A percentile compares a stretch with the other conserved stretches of the same genome.
These are phyloP conservation scores for Trypanosoma platydactyli DNA, from an alignment of 208 protist genomes.

Conservation along the genomic window DNA sequence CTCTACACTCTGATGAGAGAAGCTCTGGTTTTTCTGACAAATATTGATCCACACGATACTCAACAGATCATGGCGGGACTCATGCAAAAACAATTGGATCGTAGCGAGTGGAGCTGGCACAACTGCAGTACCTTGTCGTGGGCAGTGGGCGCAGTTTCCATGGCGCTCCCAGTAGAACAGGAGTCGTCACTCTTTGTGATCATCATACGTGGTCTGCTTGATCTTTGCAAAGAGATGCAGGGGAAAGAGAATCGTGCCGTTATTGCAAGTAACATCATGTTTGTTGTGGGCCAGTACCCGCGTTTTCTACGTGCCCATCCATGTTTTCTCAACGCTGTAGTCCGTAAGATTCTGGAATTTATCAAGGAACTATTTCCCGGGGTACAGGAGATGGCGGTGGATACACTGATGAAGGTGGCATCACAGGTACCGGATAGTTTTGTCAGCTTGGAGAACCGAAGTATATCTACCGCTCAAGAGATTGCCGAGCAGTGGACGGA, in stretches of 20 bases:
- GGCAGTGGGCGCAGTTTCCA: slow-evolving; percentile 98
- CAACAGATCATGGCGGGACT: slow-evolving; percentile 95
- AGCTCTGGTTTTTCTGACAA: slow-evolving; percentile 97
- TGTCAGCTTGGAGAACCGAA: slow-evolving; percentile 44
- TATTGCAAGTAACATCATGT: slow-evolving; percentile 99
- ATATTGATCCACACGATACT: slow-evolving; percentile 95
- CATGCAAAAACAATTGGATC: slow-evolving; percentile 81
- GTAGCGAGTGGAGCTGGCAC: slow-evolving; percentile 94
- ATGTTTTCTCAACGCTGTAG: slow-evolving; percentile 98
- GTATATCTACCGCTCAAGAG: slow-evolving; percentile 90
- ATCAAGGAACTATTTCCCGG: slow-evolving; percentile 99
- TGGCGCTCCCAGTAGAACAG: slow-evolving; percentile 94
- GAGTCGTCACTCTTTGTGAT: slow-evolving; percentile 98
- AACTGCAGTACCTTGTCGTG: slow-evolving; percentile 99
- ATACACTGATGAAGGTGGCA: slow-evolving; percentile 99
- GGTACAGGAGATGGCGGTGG: slow-evolving; percentile 99
- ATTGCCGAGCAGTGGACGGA: slow-evolving; percentile 83
- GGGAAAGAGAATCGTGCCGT: slow-evolving; percentile 98
- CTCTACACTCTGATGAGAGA: slow-evolving; percentile 98
- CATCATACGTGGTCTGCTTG: slow-evolving; percentile 98
- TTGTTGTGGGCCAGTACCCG: slow-evolving; percentile 99
- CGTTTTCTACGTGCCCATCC: slow-evolving; percentile 97
- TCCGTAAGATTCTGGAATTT: slow-evolving; percentile 99
- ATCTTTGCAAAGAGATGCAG: slow-evolving; percentile 94
- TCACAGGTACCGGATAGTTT: slow-evolving; percentile 93